Evolutionary conservation across 2,329 filamentous ascomycete species (phyloP).

Genomic region (Hirsutella rhossiliensis): DNA sequence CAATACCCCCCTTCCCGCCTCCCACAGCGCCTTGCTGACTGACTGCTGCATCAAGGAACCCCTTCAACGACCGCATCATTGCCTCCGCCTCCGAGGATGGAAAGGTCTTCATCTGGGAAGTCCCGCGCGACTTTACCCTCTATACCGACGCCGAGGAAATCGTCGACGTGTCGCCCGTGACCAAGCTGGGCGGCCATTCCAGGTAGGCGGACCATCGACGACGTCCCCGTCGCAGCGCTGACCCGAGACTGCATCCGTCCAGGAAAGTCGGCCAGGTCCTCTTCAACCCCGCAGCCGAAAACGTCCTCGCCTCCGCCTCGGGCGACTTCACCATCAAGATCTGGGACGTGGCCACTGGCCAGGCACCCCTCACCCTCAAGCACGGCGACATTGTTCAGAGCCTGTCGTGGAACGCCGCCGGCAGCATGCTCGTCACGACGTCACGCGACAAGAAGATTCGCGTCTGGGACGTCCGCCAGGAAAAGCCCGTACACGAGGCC

Average conservation of each 20-base stretch:
- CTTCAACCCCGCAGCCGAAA: constrained; percentile 93
- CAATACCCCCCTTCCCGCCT: neutral
- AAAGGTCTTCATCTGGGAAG: constrained; percentile 94
- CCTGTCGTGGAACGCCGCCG: constrained; percentile 87
- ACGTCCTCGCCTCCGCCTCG: constrained; percentile 87
- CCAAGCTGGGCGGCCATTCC: constrained; percentile 76
- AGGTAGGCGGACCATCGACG: constrained; percentile 40
- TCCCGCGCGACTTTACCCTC: constrained; percentile 77
- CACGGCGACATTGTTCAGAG: constrained; percentile 91
- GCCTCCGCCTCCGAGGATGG: constrained; percentile 93
- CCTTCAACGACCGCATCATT: constrained; percentile 88
- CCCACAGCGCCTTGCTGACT: constrained; percentile 4
- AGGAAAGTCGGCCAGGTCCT: constrained; percentile 97
- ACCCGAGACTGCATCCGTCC: constrained; percentile 3
- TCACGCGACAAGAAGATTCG: constrained; percentile 97
- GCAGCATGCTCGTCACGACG: constrained; percentile 77
- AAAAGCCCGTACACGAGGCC: constrained; percentile 74
- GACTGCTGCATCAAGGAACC: constrained; percentile 52
- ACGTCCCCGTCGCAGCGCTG: neutral
- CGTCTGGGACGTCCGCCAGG: constrained; percentile 93
- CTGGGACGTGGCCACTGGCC: constrained; percentile 81
- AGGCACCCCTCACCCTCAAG: constrained; percentile 63
- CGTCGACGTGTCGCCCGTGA: constrained; percentile 66
- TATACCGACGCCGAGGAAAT: constrained; percentile 78
- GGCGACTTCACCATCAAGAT: constrained; percentile 92